Conservation (phyloP, 139 green algal species). For the Spirogloea muscicola region DNA sequence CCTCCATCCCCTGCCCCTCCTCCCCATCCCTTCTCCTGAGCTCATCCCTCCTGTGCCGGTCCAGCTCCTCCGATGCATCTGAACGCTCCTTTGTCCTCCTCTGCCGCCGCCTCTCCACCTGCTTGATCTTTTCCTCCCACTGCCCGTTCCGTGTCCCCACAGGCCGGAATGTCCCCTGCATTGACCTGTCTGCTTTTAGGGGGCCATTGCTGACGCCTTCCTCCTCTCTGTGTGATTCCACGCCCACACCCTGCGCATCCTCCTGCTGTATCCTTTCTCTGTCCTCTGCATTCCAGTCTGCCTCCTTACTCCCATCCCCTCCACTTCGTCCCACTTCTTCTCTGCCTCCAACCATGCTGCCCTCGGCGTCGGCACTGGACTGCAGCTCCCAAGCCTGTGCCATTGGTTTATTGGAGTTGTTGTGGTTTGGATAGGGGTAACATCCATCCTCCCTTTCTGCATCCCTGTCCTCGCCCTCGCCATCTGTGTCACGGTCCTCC, state of each 20-base stretch:
- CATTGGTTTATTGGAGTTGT: neutral
- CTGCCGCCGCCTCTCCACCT: too few species aligned
- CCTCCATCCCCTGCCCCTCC: too few species aligned
- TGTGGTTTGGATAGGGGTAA: neutral
- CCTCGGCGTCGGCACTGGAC: neutral
- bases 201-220: too few species aligned
- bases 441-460: neutral
- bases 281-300: neutral
- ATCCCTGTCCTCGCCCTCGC: neutral
- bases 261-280: neutral
- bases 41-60: too few species aligned
- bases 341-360: neutral
- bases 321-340: neutral
- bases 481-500: neutral
- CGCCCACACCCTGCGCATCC: neutral
- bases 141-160: too few species aligned
- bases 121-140: too few species aligned
- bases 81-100: too few species aligned
- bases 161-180: too few species aligned
- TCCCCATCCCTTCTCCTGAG: too few species aligned
- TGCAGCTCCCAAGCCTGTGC: neutral
- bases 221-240: neutral
- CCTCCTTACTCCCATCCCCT: neutral
- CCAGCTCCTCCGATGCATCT: too few species aligned
- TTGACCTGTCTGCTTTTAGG: too few species aligned